Evolutionary conservation across 129 eudicot species (phyloP), one percentile per base, ranked within the genome.

Genomic region (Flaveria linearis): DNA sequence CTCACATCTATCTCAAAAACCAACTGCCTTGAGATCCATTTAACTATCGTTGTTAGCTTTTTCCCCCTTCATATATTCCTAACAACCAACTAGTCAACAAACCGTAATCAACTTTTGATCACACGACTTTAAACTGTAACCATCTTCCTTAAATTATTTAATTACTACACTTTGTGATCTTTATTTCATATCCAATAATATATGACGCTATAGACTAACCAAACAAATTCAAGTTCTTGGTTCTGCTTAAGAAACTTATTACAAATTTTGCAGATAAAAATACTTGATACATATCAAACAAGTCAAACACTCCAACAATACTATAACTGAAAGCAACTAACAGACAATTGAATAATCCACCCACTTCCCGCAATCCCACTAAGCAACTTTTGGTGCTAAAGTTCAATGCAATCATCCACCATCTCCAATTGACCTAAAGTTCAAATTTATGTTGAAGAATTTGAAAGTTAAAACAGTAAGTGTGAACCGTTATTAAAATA

Each of bases 401-500:
- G 68, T 61, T 73, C 41, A 53, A 68, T 33, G 16, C 55, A 73
- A 63, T 61, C 74, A 73, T 52, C 83, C 83, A 73, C 79, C 79
- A 80, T 80, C 82, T 42, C 46, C 83, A 80, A 64, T 78, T 72
- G 83, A 69, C 53, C 74, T 73, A 80, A 80, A 65, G 83, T 53
- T 58, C 64, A 10, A 22, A 58, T 58, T 23, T 25, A 18, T 55
- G 62, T 55, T 16, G 5, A 53, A 55, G 25, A 55, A 55, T 36
- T 5, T 36, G 7, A 36, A 36, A 36, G 41, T 5, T 36, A 10
- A 56, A 56, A 18, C 28, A 56, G 28, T 56, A 9, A 18, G 26
- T 56, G 26, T 56, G 15, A 56, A 20, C 58, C 22, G 65, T 22
- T 25, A 58, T 22, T 58, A 23, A 22, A 14, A 52, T 26, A 39